These are phyloP conservation scores for Hemerocallis citrina DNA, from an alignment of 106 monocot genomes.

Conservation along the genomic window DNA sequence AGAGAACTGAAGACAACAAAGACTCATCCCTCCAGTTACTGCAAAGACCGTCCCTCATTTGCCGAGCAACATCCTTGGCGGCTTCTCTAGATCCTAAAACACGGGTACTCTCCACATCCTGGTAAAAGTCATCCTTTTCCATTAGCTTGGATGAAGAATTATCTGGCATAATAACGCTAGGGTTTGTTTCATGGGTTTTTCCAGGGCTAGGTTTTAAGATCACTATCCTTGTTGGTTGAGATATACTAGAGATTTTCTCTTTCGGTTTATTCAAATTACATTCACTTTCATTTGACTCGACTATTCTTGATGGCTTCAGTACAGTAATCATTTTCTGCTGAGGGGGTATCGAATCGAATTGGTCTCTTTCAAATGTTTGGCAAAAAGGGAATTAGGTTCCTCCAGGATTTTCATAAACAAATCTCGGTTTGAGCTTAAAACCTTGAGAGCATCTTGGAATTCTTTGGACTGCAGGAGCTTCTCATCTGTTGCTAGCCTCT, in stretches of 20 bases:
- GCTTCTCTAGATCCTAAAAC: conserved; percentile 26
- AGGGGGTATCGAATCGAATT: conserved; percentile 8
- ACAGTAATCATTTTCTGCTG: conserved; percentile 44
- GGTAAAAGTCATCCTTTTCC: conserved; percentile 7
- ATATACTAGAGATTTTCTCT: conserved; percentile 14
- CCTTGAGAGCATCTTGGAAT: conserved; percentile 83
- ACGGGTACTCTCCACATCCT: conserved; percentile 10
- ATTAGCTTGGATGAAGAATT: conserved; percentile 6
- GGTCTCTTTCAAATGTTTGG: conserved; percentile 33
- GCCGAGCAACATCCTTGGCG: conserved; percentile 40
- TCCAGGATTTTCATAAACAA: conserved; percentile 81
- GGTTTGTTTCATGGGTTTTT: conserved; percentile 20
- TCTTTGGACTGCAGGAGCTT: conserved; percentile 75
- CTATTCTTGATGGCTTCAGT: conserved; percentile 38
- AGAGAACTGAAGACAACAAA: conserved; percentile 42
- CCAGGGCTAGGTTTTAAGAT: conserved; percentile 71
- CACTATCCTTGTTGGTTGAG: conserved; percentile 87
- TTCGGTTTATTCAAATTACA: background rate
- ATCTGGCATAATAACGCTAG: conserved; percentile 1
- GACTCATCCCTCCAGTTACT: conserved; percentile 47
- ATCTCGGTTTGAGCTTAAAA: conserved; percentile 94
- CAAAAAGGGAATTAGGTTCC: conserved; percentile 75
- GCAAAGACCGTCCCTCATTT: conserved; percentile 35
- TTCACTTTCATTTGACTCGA: conserved; percentile 6
- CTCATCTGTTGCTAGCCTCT: conserved; percentile 59